Evolutionary conservation across 345 rosid species (phyloP), one percentile per base, ranked within the genome.

Genomic region (Populus simonii): DNA sequence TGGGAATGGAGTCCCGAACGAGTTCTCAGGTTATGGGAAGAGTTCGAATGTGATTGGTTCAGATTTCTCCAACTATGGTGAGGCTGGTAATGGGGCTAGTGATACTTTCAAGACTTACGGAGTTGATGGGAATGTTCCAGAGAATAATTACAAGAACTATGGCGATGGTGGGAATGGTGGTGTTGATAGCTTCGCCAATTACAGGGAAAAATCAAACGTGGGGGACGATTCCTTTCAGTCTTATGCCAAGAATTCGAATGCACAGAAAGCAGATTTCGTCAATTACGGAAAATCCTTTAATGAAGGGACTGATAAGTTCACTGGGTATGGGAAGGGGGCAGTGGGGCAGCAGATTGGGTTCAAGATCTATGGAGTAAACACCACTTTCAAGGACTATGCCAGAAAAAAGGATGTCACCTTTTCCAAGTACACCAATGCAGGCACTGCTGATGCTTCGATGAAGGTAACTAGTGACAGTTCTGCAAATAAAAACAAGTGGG

Each of bases 81-180:
- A 90, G 76, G 43, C 36, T 22, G 94, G 78, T 1, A 88, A 93
- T 71, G 90, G 82, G 0, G 92, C 89, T 2, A 84, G 85, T 43
- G 96, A 90, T 33, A 85, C 76, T 17, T 95, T 95, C 89, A 91
- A 86, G 3, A 83, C 89, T 43, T 95, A 95, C 75, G 99, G 92
- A 17, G 68, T 33, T 25, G 84, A 89, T 31, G 89, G 89, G 1
- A 95, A 95, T 76, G 85, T 75, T 1, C 98, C 98, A 5, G 79
- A 81, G 66, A 95, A 95, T 55, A 82, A 51, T 15, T 95, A 93
- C 88, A 87, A 76, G 72, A 86, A 67, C 74, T 95, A 95, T 70
- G 85, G 83, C 62, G 68, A 23, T 22, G 78, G 68, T 1, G 85
- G 82, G 22, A 79, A 76, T 22, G 73, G 57, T 10, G 74, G 66